Base-by-base conservation (phyloP, 2,329 filamentous ascomycete genomes). In the Calonectria multiphialidica region DNA sequence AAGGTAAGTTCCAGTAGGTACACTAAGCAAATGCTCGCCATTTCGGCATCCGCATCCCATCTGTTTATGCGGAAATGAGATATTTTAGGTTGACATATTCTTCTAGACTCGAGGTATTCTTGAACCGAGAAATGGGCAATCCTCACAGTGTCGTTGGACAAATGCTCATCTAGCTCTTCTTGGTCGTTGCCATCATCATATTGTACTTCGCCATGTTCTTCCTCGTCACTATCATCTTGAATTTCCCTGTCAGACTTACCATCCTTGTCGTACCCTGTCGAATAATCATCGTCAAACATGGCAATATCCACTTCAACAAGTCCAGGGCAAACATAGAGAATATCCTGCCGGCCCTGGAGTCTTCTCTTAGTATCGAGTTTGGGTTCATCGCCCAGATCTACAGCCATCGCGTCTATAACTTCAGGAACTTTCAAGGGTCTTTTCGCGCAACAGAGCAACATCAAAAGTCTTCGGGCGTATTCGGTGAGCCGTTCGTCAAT, bases 121-220 rank as follows among this genome's bases (percentile, higher is more conserved):
- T 65, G 55, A 23, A 74, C 64, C 12, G 74, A 75, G 40, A 71
- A 72, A 16, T 74, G 70, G 5, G 72, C 62, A 21, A 74, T 57
- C 10, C 64, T 35, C 33, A 35, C 33, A 35, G 10, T 35, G 33
- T 35, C 33, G 33, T 35, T 35, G 33, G 33, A 10, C 10, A 35
- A 10, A 35, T 5, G 33, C 10, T 35, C 33, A 35, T 35, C 33
- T 10, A 35, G 5, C 10, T 35, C 33, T 6, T 35, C 33, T 35
- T 35, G 33, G n/a, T n/a, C n/a, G 10, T 35, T 35, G 5, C 10
- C 33, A 35, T 35, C 33, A 35, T 35, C 33, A 10, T 10, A 6
- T 35, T 35, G 5, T 35, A 5, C 33, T 10, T 35, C 33, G n/a
- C n/a, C n/a, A n/a, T n/a, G n/a, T 35, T 35, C 33, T 35, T 35